These are phyloP conservation scores for Penicillium nordicum DNA, from an alignment of 2,329 filamentous ascomycete species.

Conservation along the genomic window DNA sequence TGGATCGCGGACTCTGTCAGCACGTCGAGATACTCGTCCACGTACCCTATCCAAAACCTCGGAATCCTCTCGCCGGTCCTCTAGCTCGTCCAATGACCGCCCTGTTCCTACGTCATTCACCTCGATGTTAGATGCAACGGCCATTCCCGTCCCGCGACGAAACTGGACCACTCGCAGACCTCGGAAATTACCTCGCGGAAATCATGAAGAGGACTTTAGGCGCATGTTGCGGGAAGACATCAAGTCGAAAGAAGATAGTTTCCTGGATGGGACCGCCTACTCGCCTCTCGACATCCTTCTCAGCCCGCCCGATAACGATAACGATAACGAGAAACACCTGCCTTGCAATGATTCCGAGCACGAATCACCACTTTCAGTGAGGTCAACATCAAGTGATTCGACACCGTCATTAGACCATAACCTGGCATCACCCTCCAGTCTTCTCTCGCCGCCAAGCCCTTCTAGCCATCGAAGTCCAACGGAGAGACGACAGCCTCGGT, in stretches of 20 bases:
- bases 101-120: slow-evolving; percentile 55
- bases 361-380: slow-evolving; percentile 43
- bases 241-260: slow-evolving; percentile 48
- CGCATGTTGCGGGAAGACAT: slow-evolving; percentile 55
- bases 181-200: slow-evolving; percentile 39
- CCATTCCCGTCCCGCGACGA: slow-evolving; percentile 53
- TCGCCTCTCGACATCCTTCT: slow-evolving; percentile 55
- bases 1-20: slow-evolving; percentile 20
- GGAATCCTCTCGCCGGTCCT: slow-evolving; percentile 23
- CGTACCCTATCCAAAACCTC: slow-evolving; percentile 21
- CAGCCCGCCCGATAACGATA: slow-evolving; percentile 48
- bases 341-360: slow-evolving; percentile 44
- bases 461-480: slow-evolving; percentile 35
- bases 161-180: slow-evolving; percentile 39
- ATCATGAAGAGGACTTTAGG: slow-evolving; percentile 51
- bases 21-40: slow-evolving; percentile 19
- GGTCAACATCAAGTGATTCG: slow-evolving; percentile 58
- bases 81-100: slow-evolving; percentile 33
- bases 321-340: slow-evolving; percentile 41
- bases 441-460: slow-evolving; percentile 43
- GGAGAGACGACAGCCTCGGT: slow-evolving; percentile 46
- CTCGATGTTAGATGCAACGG: slow-evolving; percentile 57
- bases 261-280: slow-evolving; percentile 40
- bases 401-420: slow-evolving; percentile 53
- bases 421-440: slow-evolving; percentile 48